Percentiles rank a stretch among this genome's conserved stretches.
phyloP scores from a whole-genome alignment of 768 basidiomycete species.

The Termitomyces sp. region DNA sequence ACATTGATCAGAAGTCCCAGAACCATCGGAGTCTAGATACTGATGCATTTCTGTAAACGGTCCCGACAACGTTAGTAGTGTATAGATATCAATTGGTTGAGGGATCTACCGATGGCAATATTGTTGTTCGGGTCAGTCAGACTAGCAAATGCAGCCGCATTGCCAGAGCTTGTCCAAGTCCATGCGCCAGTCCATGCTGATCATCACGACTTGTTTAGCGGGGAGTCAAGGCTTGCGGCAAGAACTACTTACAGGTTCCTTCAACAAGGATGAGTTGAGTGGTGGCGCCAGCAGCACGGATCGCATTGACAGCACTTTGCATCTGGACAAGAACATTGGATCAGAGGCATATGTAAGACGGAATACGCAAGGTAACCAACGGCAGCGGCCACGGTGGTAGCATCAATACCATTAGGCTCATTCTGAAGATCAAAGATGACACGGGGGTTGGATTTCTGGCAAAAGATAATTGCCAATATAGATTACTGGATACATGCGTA shows the following conservation, averaged over 20 bases:
- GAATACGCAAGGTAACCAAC: constrained; percentile 27
- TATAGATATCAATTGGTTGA: background rate
- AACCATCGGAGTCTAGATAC: constrained; percentile 66
- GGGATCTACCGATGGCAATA: constrained; percentile 46
- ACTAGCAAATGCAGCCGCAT: constrained; percentile 45
- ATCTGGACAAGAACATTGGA: constrained; percentile 28
- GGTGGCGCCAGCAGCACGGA: constrained; percentile 53
- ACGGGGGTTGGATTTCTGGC: constrained; percentile 41
- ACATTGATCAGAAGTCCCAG: constrained; percentile 50
- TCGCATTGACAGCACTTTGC: constrained; percentile 66
- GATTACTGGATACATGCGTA: background rate
- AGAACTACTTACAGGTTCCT: constrained; percentile 32
- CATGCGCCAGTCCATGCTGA: constrained; percentile 60
- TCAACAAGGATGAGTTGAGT: constrained; percentile 49
- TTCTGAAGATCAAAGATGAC: constrained; percentile 69
- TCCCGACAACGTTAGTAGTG: background rate
- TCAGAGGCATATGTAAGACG: background rate
- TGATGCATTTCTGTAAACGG: constrained; percentile 58
- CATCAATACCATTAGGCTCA: constrained; percentile 61
- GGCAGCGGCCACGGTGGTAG: constrained; percentile 45
- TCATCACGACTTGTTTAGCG: constrained; percentile 3
- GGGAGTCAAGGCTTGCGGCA: constrained; percentile 4
- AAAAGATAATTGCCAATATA: background rate
- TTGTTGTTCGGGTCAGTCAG: constrained; percentile 63
- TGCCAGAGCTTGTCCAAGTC: constrained; percentile 60